Base-by-base conservation (phyloP, 257 asterid genomes). In the Cinchona pubescens region DNA sequence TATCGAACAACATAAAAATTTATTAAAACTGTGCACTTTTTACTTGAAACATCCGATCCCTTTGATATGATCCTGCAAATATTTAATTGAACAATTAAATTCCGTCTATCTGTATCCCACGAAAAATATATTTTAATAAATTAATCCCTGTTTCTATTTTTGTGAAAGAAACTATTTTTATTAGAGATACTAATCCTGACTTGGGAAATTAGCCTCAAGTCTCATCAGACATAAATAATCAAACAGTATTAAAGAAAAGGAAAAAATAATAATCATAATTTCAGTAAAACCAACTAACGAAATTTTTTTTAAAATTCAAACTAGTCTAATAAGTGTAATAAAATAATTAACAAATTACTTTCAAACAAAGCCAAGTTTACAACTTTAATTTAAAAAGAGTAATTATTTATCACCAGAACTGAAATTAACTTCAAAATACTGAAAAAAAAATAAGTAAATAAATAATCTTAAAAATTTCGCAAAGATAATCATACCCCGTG, bases 401-500 rank as follows among this genome's bases (percentile, higher is more conserved):
- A 14, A 62, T 12, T 48, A n/a, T 64, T 77, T 34, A 53, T 6
- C 48, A 51, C 16, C 46, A 37, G n/a, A 51, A 75, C 9, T 8
- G 42, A 30, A 77, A 58, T 62, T 45, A 32, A 34, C 19, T 75
- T 23, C n/a, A 25, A 18, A 38, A 25, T 13, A 63, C 15, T 0
- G 25, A 32, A 58, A 19, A 32, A 58, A 19, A 32, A 23, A 27
- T 2, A 10, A 19, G 34, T 14, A 55, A n/a, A 42, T 13, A n/a
- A 30, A 34, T 8, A 56, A 1, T 34, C 2, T 30, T 7, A n/a
- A 55, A 49, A 62, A 2, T 18, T 60, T n/a, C n/a, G 15, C 1
- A 29, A 1, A 5, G 10, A 71, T 30, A 66, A 65, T 40, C 38
- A 74, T 85, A 94, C 98, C 97, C 98, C 27, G 91, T 85, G 68